Conservation (phyloP, 345 rosid genomes). For the Pugionium cornutum region DNA sequence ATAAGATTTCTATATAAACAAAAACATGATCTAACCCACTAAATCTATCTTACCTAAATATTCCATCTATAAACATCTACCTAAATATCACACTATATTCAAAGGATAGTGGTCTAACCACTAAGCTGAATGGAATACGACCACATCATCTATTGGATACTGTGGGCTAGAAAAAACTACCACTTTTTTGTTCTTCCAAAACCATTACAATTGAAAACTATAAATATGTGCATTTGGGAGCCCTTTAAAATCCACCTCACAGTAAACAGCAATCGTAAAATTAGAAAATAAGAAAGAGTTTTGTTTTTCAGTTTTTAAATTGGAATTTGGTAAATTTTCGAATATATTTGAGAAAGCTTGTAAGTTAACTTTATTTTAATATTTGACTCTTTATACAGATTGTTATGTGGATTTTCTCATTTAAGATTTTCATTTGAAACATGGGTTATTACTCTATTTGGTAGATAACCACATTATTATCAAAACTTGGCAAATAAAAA, state of each 20-base stretch:
- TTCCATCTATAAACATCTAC: conserved; percentile 29
- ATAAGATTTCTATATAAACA: not conserved
- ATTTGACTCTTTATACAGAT: not conserved
- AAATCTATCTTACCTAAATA: conserved; percentile 33
- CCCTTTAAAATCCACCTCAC: not conserved
- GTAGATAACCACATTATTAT: not conserved
- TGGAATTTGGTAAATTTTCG: not conserved
- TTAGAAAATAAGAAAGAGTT: not conserved
- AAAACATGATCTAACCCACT: conserved; percentile 8
- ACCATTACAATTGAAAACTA: not conserved
- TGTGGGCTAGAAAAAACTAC: not conserved
- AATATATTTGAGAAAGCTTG: not conserved
- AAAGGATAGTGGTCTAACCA: conserved; percentile 27
- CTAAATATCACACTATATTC: conserved; percentile 20
- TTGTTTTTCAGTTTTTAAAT: not conserved
- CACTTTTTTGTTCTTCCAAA: not conserved
- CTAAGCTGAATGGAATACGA: conserved; percentile 18
- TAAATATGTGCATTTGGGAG: not conserved
- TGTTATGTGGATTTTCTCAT: not conserved
- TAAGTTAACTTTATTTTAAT: not conserved
- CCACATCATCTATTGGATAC: conserved; percentile 1
- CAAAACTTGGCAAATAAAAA: not conserved
- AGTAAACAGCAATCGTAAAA: conserved; percentile 6
- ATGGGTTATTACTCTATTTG: not conserved
- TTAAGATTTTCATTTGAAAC: not conserved